phyloP scores from a whole-genome alignment of 1,284 basidiomycete genomes.

The Ceratobasidium sp. region DNA sequence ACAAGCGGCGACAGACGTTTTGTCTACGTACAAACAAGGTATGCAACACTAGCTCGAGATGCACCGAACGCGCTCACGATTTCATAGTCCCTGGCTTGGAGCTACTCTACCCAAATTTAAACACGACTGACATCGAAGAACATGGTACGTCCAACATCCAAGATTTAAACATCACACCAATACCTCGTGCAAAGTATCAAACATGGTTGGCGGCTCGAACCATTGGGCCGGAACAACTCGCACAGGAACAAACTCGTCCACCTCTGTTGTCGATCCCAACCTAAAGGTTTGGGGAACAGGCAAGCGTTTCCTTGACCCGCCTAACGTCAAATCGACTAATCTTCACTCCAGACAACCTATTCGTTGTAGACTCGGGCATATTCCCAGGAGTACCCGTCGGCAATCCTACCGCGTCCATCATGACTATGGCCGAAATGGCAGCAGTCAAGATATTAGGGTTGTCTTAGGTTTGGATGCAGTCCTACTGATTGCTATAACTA shows the following conservation, averaged over 20 bases:
- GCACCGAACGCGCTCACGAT: constrained; percentile 65
- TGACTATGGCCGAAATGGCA: constrained; percentile 17
- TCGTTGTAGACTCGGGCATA: constrained; percentile 5
- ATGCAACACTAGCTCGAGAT: neutral
- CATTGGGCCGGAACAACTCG: constrained; percentile 70
- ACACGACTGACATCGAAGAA: constrained; percentile 57
- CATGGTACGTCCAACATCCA: constrained; percentile 55
- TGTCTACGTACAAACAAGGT: constrained; percentile 29
- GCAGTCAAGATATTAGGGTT: neutral
- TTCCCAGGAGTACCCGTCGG: constrained; percentile 4
- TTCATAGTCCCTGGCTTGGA: constrained; percentile 58
- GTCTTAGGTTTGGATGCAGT: neutral
- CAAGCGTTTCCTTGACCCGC: constrained; percentile 55
- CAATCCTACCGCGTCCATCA: constrained; percentile 12
- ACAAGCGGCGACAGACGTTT: constrained; percentile 64
- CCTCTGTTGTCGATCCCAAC: constrained; percentile 70
- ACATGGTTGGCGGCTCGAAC: constrained; percentile 59
- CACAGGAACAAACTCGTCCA: constrained; percentile 60
- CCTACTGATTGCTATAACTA: too few relatives aligned
- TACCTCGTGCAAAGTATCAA: constrained; percentile 21
- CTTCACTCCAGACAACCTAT: constrained; percentile 11
- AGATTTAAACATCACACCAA: neutral
- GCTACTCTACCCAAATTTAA: constrained; percentile 69
- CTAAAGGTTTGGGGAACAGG: constrained; percentile 71
- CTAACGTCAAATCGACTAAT: neutral